phyloP scores from a whole-genome alignment of 2,329 filamentous ascomycete species.

The Xylariomycetidae sp. region DNA sequence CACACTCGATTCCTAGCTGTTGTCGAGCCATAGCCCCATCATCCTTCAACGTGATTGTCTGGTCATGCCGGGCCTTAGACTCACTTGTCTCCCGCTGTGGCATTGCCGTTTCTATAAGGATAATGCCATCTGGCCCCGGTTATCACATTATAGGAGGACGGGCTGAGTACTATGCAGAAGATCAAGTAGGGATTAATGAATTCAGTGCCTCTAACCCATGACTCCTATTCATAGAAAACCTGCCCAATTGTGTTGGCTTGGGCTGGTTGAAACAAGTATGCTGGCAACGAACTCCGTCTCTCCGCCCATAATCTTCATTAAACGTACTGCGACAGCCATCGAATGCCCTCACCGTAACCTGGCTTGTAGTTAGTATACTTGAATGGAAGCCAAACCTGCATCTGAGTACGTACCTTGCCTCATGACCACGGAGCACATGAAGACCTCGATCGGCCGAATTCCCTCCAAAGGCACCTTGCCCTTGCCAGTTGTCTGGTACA shows the following conservation, averaged over 20 bases:
- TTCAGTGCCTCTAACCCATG: slow-evolving; percentile 24
- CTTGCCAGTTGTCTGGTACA: slow-evolving; percentile 96
- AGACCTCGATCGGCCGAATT: slow-evolving; percentile 91
- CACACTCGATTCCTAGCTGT: no score
- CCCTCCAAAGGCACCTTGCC: slow-evolving; percentile 89
- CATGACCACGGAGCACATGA: slow-evolving; percentile 99
- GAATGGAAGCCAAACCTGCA: no score
- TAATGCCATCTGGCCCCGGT: no score
- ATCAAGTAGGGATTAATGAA: slow-evolving; percentile 19
- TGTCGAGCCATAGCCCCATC: no score
- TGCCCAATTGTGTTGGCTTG: slow-evolving; percentile 21
- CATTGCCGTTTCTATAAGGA: no score
- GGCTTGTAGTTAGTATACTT: slow-evolving; percentile 15
- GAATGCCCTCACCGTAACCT: slow-evolving; percentile 84
- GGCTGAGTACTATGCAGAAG: no score
- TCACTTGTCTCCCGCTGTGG: no score
- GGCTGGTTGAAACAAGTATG: slow-evolving; percentile 19
- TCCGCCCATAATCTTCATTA: slow-evolving; percentile 33
- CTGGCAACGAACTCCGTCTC: slow-evolving; percentile 16
- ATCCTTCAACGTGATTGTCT: no score
- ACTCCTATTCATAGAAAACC: slow-evolving; percentile 26
- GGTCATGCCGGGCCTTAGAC: no score
- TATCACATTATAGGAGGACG: no score
- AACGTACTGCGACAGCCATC: slow-evolving; percentile 90
- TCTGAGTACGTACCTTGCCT: slow-evolving; percentile 62